Conservation (phyloP, 2,329 filamentous ascomycete species). For the Sarocladiaceae sp. region DNA sequence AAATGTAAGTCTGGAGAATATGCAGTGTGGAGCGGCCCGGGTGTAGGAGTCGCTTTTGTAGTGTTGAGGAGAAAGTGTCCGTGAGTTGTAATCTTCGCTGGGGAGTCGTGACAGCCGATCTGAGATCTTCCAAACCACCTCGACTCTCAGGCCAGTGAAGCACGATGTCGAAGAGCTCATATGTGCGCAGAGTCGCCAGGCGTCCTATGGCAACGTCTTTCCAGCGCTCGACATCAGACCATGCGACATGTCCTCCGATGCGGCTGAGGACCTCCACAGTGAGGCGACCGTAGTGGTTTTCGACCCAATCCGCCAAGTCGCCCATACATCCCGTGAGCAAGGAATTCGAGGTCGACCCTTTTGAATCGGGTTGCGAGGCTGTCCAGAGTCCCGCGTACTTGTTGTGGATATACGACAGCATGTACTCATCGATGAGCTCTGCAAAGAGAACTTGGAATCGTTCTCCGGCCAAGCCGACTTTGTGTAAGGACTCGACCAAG, state of each 20-base stretch:
- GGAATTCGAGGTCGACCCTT: constrained; percentile 12
- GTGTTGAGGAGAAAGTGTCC: constrained; percentile 60
- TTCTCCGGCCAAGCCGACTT: constrained; percentile 66
- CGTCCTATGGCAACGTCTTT: constrained; percentile 65
- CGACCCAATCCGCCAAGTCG: constrained; percentile 63
- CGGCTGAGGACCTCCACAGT: constrained; percentile 56
- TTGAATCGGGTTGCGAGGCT: constrained; percentile 17
- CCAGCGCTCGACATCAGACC: constrained; percentile 61
- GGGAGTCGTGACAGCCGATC: constrained; percentile 64
- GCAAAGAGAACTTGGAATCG: constrained; percentile 68
- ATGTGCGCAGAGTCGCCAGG: constrained; percentile 64
- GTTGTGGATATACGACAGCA: constrained; percentile 58
- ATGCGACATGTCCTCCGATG: constrained; percentile 41
- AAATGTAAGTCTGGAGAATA: constrained; percentile 73
- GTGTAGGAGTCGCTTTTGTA: constrained; percentile 66
- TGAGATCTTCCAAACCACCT: constrained; percentile 70
- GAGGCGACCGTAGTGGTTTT: constrained; percentile 61
- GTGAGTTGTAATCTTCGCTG: constrained; percentile 67
- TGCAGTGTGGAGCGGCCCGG: constrained; percentile 72
- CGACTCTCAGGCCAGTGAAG: constrained; percentile 68
- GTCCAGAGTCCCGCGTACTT: constrained; percentile 62
- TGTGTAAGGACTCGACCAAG: constrained; percentile 55
- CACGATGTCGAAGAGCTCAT: constrained; percentile 75
- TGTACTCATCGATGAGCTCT: constrained; percentile 62
- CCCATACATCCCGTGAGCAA: constrained; percentile 51